Conservation (phyloP, 1,284 basidiomycete genomes). For the Leccinum holopus region DNA sequence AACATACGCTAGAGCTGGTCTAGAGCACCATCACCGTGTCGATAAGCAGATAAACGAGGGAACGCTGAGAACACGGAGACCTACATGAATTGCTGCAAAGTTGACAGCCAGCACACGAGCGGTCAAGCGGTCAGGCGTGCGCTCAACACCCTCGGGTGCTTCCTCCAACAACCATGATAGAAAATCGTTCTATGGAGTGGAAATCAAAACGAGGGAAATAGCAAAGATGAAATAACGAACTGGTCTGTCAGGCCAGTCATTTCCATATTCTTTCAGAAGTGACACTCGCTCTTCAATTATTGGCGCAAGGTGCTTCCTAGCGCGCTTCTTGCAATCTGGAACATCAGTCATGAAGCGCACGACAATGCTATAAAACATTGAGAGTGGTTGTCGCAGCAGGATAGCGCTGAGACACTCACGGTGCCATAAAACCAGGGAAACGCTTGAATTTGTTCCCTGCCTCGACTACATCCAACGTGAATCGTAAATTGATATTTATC, state of each 20-base stretch:
- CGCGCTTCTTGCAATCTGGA: constrained; percentile 1
- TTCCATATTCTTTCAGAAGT: constrained; percentile 33
- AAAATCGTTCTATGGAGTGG: constrained; percentile 12
- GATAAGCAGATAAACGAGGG: not conserved
- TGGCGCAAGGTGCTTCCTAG: constrained; percentile 31
- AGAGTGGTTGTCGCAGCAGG: not conserved
- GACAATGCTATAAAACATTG: not conserved
- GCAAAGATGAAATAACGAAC: constrained; percentile 21
- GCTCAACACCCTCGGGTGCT: constrained; percentile 31
- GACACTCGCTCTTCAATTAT: constrained; percentile 39
- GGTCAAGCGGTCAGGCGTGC: constrained; percentile 30
- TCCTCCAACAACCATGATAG: constrained; percentile 46
- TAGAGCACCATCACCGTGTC: not conserved
- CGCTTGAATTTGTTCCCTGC: constrained; percentile 29
- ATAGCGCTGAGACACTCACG: constrained; percentile 30
- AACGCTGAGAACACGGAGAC: not conserved
- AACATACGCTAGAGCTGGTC: constrained; percentile 14
- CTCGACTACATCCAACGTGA: constrained; percentile 35
- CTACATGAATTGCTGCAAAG: constrained; percentile 40
- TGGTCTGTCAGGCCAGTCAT: constrained; percentile 39
- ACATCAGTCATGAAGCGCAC: not conserved
- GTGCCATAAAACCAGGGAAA: constrained; percentile 40
- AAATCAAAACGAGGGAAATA: not conserved
- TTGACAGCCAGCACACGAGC: constrained; percentile 36
- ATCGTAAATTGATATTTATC: constrained; percentile 33